These are phyloP conservation scores for Botrytis tulipae DNA, from an alignment of 2,329 filamentous ascomycete genomes.

Conservation along the genomic window DNA sequence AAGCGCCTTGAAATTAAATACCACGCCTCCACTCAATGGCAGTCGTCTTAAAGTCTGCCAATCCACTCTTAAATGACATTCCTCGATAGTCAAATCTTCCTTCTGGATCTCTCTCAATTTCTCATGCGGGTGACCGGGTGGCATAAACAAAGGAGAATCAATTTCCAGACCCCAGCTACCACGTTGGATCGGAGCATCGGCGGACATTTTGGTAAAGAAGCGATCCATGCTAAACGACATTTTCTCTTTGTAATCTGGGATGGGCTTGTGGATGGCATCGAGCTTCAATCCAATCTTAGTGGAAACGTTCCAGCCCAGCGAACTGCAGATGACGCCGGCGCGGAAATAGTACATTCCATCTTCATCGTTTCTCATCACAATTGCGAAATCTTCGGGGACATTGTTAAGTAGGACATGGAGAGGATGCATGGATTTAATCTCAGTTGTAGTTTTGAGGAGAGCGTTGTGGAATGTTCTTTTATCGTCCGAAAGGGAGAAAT, in stretches of 20 bases:
- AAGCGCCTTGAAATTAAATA: conserved; percentile 87
- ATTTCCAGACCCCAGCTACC: conserved; percentile 83
- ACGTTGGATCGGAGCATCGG: conserved; percentile 74
- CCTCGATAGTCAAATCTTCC: conserved; percentile 52
- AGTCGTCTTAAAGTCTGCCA: conserved; percentile 84
- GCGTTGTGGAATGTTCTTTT: conserved; percentile 63
- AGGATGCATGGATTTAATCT: conserved; percentile 61
- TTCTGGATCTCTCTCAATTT: conserved; percentile 58
- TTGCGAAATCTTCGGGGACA: conserved; percentile 79
- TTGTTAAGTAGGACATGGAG: conserved; percentile 72
- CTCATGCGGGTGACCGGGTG: conserved; percentile 64
- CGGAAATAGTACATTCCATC: conserved; percentile 73
- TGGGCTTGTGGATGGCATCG: conserved; percentile 67
- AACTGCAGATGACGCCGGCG: conserved; percentile 74
- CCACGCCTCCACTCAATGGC: conserved; percentile 69
- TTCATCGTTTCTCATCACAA: conserved; percentile 68
- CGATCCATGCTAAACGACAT: conserved; percentile 87
- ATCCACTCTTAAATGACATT: conserved; percentile 73
- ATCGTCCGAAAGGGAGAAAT: conserved; percentile 60
- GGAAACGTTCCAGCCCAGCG: conserved; percentile 75
- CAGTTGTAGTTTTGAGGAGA: conserved; percentile 61
- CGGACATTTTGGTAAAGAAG: conserved; percentile 75
- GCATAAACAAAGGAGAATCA: conserved; percentile 72
- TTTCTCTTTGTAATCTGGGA: conserved; percentile 84
- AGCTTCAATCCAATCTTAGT: conserved; percentile 71